Conservation (phyloP, 495 filamentous ascomycete species). For the Hypoxylon perforatum region DNA sequence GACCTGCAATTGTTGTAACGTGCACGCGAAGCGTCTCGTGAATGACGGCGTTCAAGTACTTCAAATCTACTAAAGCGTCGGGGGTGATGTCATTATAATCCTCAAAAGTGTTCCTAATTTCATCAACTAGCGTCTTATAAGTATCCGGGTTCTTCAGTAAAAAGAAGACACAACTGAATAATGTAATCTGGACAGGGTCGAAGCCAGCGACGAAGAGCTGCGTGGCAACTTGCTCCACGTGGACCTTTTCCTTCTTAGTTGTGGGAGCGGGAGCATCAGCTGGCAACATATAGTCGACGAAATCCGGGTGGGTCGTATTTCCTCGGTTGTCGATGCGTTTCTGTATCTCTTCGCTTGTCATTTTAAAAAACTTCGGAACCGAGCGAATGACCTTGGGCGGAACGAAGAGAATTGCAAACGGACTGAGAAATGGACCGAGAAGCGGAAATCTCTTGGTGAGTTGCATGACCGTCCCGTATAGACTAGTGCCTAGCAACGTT, state of each 20-base stretch:
- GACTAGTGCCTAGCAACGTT: slow-evolving; percentile 29
- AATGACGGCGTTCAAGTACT: slow-evolving; percentile 33
- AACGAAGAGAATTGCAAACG: slow-evolving; percentile 3
- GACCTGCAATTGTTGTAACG: slow-evolving; percentile 9
- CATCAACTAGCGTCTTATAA: slow-evolving; percentile 11
- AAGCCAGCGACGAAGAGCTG: slow-evolving; percentile 43
- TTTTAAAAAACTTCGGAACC: slow-evolving; percentile 19
- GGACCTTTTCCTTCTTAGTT: slow-evolving; percentile 33
- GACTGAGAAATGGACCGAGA: no score
- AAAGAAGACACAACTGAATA: slow-evolving; percentile 35
- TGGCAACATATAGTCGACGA: slow-evolving; percentile 40
- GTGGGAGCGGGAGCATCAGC: slow-evolving; percentile 25
- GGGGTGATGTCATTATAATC: slow-evolving; percentile 32
- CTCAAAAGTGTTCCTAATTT: slow-evolving; percentile 32
- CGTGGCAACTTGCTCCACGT: slow-evolving; percentile 36
- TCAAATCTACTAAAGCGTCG: slow-evolving; percentile 19
- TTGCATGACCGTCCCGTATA: slow-evolving; percentile 30
- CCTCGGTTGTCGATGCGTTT: slow-evolving; percentile 37
- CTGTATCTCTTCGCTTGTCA: slow-evolving; percentile 31
- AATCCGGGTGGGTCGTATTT: slow-evolving; percentile 36
- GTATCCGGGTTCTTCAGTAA: slow-evolving; percentile 33
- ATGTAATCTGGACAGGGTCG: slow-evolving; percentile 32
- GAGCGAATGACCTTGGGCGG: not conserved
- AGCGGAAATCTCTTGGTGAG: slow-evolving; percentile 30
- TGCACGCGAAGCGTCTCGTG: slow-evolving; percentile 36